phyloP scores from a whole-genome alignment of 306 rosid genomes.

The Cicer yamashitae region DNA sequence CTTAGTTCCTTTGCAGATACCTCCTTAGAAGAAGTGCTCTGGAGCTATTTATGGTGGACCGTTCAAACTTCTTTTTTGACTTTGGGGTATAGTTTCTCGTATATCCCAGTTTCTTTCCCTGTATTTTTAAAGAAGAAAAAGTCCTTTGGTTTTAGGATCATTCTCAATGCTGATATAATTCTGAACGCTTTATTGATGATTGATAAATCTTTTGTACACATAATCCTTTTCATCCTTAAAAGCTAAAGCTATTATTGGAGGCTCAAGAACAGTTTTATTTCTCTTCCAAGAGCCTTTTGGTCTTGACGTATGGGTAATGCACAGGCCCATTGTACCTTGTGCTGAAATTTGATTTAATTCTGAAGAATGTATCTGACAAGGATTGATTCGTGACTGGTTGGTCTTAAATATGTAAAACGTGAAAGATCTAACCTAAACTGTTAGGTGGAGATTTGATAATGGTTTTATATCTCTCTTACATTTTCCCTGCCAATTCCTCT shows the following conservation, averaged over 20 bases:
- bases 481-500: slow-evolving; percentile 35
- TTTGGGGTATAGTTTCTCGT: slow-evolving; percentile 72
- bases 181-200: slow-evolving; percentile 32
- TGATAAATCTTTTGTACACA: slow-evolving; percentile 28
- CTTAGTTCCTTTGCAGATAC: slow-evolving; percentile 63
- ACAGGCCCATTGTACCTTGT: slow-evolving; percentile 12
- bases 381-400: slow-evolving; percentile 4
- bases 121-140: slow-evolving; percentile 20
- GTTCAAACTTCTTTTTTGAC: slow-evolving; percentile 94
- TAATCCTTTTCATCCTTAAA: slow-evolving; percentile 32
- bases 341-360: slow-evolving; percentile 34
- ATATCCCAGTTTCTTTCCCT: slow-evolving; percentile 29
- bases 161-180: slow-evolving; percentile 27
- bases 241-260: slow-evolving; percentile 33
- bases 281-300: slow-evolving; percentile 17
- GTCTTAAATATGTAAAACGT: slow-evolving; percentile 25
- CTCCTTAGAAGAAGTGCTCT: slow-evolving; percentile 97
- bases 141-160: neutral
- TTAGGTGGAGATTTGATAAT: slow-evolving; percentile 10
- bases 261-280: slow-evolving; percentile 16
- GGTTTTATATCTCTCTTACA: slow-evolving; percentile 31
- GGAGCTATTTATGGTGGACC: slow-evolving; percentile 96
- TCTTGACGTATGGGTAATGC: slow-evolving; percentile 18
- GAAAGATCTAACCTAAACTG: slow-evolving; percentile 26
- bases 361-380: slow-evolving; percentile 36